These are phyloP conservation scores for Alloteropsis semialata DNA, from an alignment of 176 grass and related monocot genomes.

Conservation along the genomic window DNA sequence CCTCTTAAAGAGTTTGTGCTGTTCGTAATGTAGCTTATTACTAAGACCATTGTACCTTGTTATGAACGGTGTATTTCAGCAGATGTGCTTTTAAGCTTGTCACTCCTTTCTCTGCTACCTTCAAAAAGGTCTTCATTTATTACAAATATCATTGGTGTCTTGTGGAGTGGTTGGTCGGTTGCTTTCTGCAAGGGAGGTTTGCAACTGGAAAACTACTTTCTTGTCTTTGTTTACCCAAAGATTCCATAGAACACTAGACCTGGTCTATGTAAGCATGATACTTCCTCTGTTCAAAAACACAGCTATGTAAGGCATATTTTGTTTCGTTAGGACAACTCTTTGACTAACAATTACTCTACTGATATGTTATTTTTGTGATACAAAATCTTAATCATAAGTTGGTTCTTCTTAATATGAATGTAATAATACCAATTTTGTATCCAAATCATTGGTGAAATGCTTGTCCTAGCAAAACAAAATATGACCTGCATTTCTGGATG, in stretches of 20 bases:
- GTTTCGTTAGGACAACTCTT: no score
- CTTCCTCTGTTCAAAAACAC: no score
- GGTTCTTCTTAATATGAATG: no score
- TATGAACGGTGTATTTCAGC: conserved; percentile 27
- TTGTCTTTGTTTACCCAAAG: background rate
- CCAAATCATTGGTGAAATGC: no score
- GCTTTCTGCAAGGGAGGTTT: background rate
- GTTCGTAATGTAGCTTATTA: conserved; percentile 41
- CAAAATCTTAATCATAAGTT: no score
- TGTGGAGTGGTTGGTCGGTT: background rate
- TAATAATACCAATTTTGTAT: no score
- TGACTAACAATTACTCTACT: no score
- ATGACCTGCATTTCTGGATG: no score
- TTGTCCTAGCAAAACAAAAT: no score
- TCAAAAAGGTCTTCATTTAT: background rate
- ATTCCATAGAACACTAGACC: background rate
- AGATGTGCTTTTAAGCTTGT: conserved; percentile 22
- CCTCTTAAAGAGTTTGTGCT: background rate
- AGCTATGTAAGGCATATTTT: no score
- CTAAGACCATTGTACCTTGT: conserved; percentile 33
- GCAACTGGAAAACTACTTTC: background rate
- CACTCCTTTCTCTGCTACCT: background rate
- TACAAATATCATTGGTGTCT: background rate
- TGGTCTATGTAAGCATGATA: background rate
- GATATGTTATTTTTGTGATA: no score